Base-by-base conservation (phyloP, 2,329 filamentous ascomycete species). In the Xylaria sp. region DNA sequence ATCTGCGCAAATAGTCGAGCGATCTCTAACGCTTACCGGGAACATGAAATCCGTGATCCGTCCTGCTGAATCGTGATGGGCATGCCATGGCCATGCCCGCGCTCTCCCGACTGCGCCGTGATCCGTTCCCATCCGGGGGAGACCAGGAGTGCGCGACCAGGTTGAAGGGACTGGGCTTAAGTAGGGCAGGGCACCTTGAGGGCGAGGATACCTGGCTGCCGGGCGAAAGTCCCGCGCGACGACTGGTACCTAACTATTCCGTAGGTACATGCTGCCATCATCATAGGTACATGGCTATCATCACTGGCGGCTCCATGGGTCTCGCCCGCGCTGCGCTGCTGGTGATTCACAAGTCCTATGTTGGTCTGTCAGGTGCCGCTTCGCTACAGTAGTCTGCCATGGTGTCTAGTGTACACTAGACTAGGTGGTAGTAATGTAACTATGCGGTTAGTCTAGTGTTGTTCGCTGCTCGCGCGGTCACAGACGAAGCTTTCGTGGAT, bases 401-500 rank as follows among this genome's bases (percentile, higher is more conserved):
- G 44, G 49, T 48, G 47, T 51, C 52, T 42, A 51, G 23, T 23
- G 47, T 35, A 35, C 23, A n/a, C 23, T 34, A n/a, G 23, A 5
- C 10, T 35, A 51, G 30, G 23, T 50, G 9, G 16, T 47, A 46
- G 48, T 50, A 13, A 19, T 23, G 49, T 51, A 35, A 8, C 23
- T 51, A 47, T 61, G 58, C 60, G 30, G 23, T 16, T n/a, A 51
- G 23, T 51, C 49, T 51, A 16, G 49, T 16, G 19, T 52, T 34
- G 47, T n/a, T 49, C 16, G 16, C 16, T 54, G 55, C 59, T 60
- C 56, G 65, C 63, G 59, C 66, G 61, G 66, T 65, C 68, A 66
- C 64, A 67, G 66, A 68, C 67, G 66, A 68, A 54, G 49, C 49
- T 66, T 42, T 67, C 60, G 63, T 69, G 63, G 65, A 63, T 16